These are phyloP conservation scores for Candida glucosophila DNA, from an alignment of 1,139 yeast genomes.

Conservation along the genomic window DNA sequence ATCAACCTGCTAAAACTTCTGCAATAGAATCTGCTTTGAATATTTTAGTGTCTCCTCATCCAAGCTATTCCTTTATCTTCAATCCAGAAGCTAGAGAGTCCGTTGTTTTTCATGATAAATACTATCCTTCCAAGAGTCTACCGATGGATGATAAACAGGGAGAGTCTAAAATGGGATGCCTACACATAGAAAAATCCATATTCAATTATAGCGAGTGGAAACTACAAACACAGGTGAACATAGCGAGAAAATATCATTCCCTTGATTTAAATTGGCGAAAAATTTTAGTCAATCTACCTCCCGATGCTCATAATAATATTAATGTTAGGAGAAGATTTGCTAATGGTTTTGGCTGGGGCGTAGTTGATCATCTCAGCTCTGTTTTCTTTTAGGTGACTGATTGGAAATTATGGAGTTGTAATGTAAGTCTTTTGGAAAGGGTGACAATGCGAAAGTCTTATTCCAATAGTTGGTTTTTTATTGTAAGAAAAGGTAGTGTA, in stretches of 20 bases:
- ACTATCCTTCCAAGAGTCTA: slow-evolving; percentile 55
- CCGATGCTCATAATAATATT: slow-evolving; percentile 95
- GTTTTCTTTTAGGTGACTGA: no score
- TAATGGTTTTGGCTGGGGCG: slow-evolving; percentile 96
- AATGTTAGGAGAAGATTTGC: slow-evolving; percentile 81
- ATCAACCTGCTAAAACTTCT: slow-evolving; percentile 38
- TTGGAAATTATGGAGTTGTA: no score
- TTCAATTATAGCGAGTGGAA: slow-evolving; percentile 17
- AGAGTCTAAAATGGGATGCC: slow-evolving; percentile 2
- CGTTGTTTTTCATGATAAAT: slow-evolving; percentile 71
- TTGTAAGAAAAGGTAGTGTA: no score
- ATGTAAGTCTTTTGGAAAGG: no score
- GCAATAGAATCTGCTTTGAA: slow-evolving; percentile 37
- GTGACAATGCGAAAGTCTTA: no score
- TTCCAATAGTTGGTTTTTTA: no score
- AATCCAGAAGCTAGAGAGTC: slow-evolving; percentile 39
- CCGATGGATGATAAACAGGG: slow-evolving; percentile 25
- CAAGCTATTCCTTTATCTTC: slow-evolving; percentile 23
- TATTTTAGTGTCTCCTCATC: slow-evolving; percentile 36
- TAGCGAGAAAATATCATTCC: slow-evolving; percentile 82
- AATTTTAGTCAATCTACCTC: slow-evolving; percentile 74
- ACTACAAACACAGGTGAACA: slow-evolving; percentile 57
- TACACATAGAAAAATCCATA: slow-evolving; percentile 3
- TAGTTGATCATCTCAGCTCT: slow-evolving; percentile 43
- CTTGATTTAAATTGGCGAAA: slow-evolving; percentile 77